phyloP scores from a whole-genome alignment of 2,329 filamentous ascomycete genomes.

The Cytospora piceae region DNA sequence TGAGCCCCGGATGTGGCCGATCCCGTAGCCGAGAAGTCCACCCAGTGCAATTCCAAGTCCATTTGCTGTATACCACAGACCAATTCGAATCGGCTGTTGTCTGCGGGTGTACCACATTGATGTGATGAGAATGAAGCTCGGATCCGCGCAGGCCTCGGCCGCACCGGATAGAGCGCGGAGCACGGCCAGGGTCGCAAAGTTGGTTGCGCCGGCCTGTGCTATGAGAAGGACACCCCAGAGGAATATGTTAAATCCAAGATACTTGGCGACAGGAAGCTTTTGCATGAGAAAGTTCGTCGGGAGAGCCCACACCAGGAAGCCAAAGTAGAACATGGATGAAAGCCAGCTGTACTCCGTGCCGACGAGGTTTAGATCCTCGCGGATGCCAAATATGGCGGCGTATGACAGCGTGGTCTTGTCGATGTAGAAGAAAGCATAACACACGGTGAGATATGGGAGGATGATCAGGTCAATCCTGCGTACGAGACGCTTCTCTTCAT shows the following conservation, averaged over 20 bases:
- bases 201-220: constrained; percentile 57
- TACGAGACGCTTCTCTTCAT: constrained; percentile 24
- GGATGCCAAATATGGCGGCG: constrained; percentile 67
- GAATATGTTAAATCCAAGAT: constrained; percentile 54
- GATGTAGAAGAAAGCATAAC: constrained; percentile 33
- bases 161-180: constrained; percentile 66
- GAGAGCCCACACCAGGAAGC: constrained; percentile 41
- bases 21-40: constrained; percentile 41
- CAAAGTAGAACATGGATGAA: constrained; percentile 57
- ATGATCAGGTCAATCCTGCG: constrained; percentile 30
- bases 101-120: constrained; percentile 27
- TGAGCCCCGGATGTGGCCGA: constrained; percentile 39
- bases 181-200: constrained; percentile 58
- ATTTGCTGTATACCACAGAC: constrained; percentile 30
- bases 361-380: constrained; percentile 59
- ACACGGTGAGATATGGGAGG: constrained; percentile 27
- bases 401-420: constrained; percentile 61
- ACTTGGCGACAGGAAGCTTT: constrained; percentile 41
- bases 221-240: constrained; percentile 55
- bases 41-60: constrained; percentile 31
- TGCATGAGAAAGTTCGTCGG: constrained; percentile 41
- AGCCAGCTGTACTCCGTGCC: constrained; percentile 63
- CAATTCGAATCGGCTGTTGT: constrained; percentile 29
- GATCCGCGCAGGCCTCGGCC: constrained; percentile 22
- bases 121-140: constrained; percentile 41